These are phyloP conservation scores for Austroboletus niveus DNA, from an alignment of 1,284 basidiomycete species.

Conservation along the genomic window DNA sequence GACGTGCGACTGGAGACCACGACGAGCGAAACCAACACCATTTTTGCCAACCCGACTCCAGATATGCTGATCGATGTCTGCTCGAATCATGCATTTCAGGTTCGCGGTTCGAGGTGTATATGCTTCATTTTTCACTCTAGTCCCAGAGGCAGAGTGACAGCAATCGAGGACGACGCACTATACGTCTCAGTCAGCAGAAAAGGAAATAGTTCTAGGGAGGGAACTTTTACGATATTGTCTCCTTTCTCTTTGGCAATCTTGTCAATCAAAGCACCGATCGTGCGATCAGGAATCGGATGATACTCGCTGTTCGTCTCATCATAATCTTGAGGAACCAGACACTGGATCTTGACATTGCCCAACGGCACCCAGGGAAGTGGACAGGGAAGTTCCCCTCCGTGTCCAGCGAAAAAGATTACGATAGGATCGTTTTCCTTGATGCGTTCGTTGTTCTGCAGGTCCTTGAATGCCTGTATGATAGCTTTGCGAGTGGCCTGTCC, in stretches of 20 bases:
- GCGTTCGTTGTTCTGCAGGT: conserved; percentile 50
- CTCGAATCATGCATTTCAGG: conserved; percentile 45
- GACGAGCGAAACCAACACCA: conserved; percentile 42
- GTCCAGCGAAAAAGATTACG: conserved; percentile 62
- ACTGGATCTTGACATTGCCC: conserved; percentile 43
- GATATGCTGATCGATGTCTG: conserved; percentile 49
- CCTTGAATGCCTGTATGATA: conserved; percentile 51
- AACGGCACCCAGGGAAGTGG: conserved; percentile 47
- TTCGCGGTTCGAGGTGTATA: conserved; percentile 40
- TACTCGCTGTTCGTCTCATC: conserved; percentile 38
- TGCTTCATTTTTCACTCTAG: conserved; percentile 35
- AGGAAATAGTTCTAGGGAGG: background rate
- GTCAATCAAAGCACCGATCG: conserved; percentile 50
- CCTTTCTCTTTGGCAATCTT: conserved; percentile 53
- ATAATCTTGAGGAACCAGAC: conserved; percentile 57
- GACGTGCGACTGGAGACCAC: conserved; percentile 42
- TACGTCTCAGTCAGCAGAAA: background rate
- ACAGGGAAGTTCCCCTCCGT: conserved; percentile 50
- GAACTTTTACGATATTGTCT: conserved; percentile 45
- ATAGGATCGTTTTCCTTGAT: conserved; percentile 60
- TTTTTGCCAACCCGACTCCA: conserved; percentile 38
- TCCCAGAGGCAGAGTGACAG: conserved; percentile 49
- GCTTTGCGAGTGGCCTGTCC: conserved; percentile 50
- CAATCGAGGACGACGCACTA: conserved; percentile 56
- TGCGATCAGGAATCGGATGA: conserved; percentile 47